phyloP scores from a whole-genome alignment of 2,329 filamentous ascomycete species.

The Aphanocladium album region DNA sequence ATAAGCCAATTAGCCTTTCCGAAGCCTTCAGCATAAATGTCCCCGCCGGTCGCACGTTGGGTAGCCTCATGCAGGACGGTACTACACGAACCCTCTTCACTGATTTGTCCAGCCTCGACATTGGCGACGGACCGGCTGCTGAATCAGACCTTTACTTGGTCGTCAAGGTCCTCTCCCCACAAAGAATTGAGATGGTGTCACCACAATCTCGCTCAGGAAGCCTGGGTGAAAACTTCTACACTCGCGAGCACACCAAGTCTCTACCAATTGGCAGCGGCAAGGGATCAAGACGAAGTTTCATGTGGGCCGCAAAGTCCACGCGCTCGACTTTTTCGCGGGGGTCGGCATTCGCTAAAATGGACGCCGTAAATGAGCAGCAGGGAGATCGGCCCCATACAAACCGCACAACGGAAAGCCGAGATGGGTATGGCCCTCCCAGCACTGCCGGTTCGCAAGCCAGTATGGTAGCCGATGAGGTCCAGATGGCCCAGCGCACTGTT shows the following conservation, averaged over 20 bases:
- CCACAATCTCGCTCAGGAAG: conserved; percentile 49
- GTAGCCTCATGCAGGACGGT: conserved; percentile 57
- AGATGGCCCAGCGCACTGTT: conserved; percentile 51
- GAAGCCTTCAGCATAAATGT: conserved; percentile 80
- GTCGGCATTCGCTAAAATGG: conserved; percentile 44
- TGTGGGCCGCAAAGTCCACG: conserved; percentile 61
- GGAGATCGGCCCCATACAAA: conserved; percentile 35
- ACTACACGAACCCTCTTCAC: conserved; percentile 83
- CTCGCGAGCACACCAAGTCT: conserved; percentile 43
- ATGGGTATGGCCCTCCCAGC: conserved; percentile 41
- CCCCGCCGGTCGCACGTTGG: conserved; percentile 66
- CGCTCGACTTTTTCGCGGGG: conserved; percentile 51
- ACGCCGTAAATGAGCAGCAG: conserved; percentile 50
- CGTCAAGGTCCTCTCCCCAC: conserved; percentile 65
- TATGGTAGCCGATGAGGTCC: conserved; percentile 19
- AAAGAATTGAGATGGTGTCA: conserved; percentile 42
- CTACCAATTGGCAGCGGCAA: conserved; percentile 46
- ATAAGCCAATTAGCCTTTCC: conserved; percentile 63
- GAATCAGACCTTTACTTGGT: conserved; percentile 77
- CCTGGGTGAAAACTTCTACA: conserved; percentile 34
- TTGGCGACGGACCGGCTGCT: conserved; percentile 55
- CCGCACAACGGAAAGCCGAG: conserved; percentile 33
- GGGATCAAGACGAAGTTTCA: conserved; percentile 56
- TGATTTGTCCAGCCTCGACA: conserved; percentile 74
- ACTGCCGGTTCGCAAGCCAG: conserved; percentile 48